Conservation (phyloP, 140 eudicot species). For the Cichorium intybus region DNA sequence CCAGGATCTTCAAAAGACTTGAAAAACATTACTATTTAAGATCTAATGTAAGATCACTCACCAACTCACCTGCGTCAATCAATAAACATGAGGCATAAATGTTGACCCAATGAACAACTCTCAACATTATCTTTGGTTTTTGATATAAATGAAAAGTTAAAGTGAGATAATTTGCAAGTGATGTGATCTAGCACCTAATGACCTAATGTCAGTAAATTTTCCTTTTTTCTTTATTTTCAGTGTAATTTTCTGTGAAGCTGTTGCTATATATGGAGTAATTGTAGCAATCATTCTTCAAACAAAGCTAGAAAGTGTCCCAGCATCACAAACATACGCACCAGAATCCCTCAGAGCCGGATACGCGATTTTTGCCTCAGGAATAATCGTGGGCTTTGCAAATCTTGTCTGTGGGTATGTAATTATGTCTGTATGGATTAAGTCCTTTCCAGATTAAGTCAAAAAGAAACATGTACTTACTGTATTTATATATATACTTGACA, state of each 20-base stretch:
- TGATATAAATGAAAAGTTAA: too few relatives aligned
- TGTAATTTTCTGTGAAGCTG: slow-evolving; percentile 98
- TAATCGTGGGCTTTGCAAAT: slow-evolving; percentile 95
- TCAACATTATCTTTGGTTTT: too few relatives aligned
- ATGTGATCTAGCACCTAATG: too few relatives aligned
- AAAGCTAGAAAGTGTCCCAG: slow-evolving; percentile 89
- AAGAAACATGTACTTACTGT: neutral
- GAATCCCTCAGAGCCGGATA: slow-evolving; percentile 99
- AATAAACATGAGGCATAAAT: too few relatives aligned
- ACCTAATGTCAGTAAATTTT: too few relatives aligned
- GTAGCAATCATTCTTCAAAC: slow-evolving; percentile 99
- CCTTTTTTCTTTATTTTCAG: slow-evolving; percentile 35
- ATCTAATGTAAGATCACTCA: neutral
- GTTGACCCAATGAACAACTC: too few relatives aligned
- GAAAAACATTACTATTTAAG: neutral
- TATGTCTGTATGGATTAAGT: neutral
- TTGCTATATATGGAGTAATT: slow-evolving; percentile 97
- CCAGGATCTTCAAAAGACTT: neutral
- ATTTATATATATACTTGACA: neutral
- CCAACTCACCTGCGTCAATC: too few relatives aligned
- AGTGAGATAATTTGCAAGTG: too few relatives aligned
- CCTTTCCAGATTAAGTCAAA: neutral
- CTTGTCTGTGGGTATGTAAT: slow-evolving; percentile 94
- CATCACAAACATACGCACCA: slow-evolving; percentile 70
- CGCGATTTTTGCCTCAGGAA: slow-evolving; percentile 93